Percentiles rank a stretch among this genome's conserved stretches.
Conservation (phyloP, 2,329 filamentous ascomycete species). For the Aspergillus transmontanensis region DNA sequence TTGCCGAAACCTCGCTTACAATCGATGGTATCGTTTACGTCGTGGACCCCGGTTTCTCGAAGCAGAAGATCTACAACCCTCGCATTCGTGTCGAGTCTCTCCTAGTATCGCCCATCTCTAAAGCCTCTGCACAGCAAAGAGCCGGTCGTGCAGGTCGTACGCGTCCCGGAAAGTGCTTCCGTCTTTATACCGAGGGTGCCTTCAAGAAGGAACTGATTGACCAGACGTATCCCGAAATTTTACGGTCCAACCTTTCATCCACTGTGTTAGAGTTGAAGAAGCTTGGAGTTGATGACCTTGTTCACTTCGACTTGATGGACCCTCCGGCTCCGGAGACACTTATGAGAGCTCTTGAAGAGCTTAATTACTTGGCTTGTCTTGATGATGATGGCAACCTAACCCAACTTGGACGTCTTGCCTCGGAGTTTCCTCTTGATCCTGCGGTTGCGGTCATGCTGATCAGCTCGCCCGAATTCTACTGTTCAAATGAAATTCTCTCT, state of each 20-base stretch:
- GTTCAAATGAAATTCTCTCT: constrained; percentile 96
- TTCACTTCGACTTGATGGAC: constrained; percentile 99
- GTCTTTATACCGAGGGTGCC: constrained; percentile 89
- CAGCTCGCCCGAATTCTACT: constrained; percentile 95
- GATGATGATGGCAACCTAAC: constrained; percentile 97
- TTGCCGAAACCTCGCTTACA: constrained; percentile 94
- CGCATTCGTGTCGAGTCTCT: constrained; percentile 94
- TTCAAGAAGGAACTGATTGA: constrained; percentile 99
- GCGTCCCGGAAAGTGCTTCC: constrained; percentile 96
- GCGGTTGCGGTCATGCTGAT: constrained; percentile 97
- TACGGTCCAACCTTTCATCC: constrained; percentile 90
- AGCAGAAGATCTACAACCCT: constrained; percentile 99
- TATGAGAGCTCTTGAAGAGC: constrained; percentile 95
- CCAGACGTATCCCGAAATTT: constrained; percentile 93
- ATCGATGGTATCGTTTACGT: constrained; percentile 99
- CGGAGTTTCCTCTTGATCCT: constrained; percentile 93
- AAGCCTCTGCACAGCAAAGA: constrained; percentile 93
- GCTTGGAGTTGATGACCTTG: constrained; percentile 89
- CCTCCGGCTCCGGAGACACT: constrained; percentile 96
- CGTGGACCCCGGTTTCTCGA: constrained; percentile 98
- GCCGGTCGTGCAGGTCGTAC: constrained; percentile 99
- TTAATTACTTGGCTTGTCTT: constrained; percentile 95
- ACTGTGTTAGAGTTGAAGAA: constrained; percentile 98
- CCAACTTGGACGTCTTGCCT: constrained; percentile 79
- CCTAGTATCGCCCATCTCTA: constrained; percentile 96